Base-by-base conservation (phyloP, 1,284 basidiomycete species). In the Calocybe gambosa region DNA sequence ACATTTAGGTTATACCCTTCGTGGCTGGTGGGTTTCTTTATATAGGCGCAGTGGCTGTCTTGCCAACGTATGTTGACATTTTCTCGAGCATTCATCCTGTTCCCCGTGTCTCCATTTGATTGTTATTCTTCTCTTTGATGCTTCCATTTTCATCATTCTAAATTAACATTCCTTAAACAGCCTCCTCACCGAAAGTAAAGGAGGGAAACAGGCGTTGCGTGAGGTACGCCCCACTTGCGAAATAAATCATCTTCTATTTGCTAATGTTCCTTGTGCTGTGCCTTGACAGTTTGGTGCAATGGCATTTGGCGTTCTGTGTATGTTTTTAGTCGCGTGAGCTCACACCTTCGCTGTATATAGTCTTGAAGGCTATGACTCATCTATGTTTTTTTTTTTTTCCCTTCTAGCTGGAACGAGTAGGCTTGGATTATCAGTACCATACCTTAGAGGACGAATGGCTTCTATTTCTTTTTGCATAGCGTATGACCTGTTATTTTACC, bases 21-120 rank as follows among this genome's bases (percentile, higher is more conserved):
- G 90, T 93, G 23, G 90, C 90, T 40, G 90, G 90, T 58, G 90
- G 90, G n/a, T 93, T 93, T 70, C 71, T 93, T 60, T 93, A 93
- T 66, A 93, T 93, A 56, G 90, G 89, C 15, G 87, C 88, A 35
- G 91, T 93, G 45, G 89, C 89, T 43, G 90, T 93, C 46, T 70
- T 93, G 53, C 90, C 90, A 57, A 88, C 86, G 86, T 89, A 74
- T 59, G 85, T 77, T 7, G 5, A 15, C 31, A n/a, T 23, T 16
- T n/a, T 16, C 31, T 34, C 31, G 13, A 29, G 8, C 31, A 8
- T 34, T 34, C 31, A 15, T 34, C 31, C 31, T 44, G 37, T 34
- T 41, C n/a, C 29, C 28, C n/a, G 16, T 43, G 38, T 38, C 16
- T 18, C 15, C n/a, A 20, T 19, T 42, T 15, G 13, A 28, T 28